Evolutionary conservation across 768 basidiomycete species (phyloP), one percentile per base, ranked within the genome.

Genomic region (Pleurotus cornucopiae): DNA sequence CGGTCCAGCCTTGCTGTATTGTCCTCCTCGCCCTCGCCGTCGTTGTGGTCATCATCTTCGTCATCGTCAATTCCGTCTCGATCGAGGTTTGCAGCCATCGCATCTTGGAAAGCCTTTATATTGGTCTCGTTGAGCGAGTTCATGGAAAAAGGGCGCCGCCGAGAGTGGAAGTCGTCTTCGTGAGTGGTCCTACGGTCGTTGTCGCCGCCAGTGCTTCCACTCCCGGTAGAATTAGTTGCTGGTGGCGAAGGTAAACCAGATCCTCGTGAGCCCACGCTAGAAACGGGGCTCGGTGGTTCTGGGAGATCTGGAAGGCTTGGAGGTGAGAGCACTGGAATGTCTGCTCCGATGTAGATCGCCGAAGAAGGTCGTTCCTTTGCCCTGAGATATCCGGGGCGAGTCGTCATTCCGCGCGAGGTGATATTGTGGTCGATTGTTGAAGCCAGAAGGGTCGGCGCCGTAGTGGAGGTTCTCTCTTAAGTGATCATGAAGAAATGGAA

Each of bases 181-280:
- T 44, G 20, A n/a, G n/a, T 44, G 6, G 6, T 21, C 7, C 34
- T 25, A 45, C 41, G 54, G 58, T 75, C 79, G 51, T 69, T 73
- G 46, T 78, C 78, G 69, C 85, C 85, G 43, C 84, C 85, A 3
- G 82, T 84, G 62, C 88, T 89, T 38, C 88, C 87, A 67, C 88
- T 90, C 34, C 87, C 89, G 1, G 89, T 91, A 9, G 89, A 91
- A 65, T 91, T 91, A 16, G 91, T 89, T 23, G 88, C 89, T 43
- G 91, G 91, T 0, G 91, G 91, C 20, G 89, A 91, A 1, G 91
- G 90, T 4, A 92, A 67, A 5, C 90, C 89, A 4, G 88, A 89
- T 56, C 76, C 73, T 59, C 64, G 67, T 3, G 83, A 77, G 56
- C 76, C 67, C 12, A 65, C 63, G 60, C 72, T 73, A 34, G 76